These are phyloP conservation scores for Xanthoconium purpureum DNA, from an alignment of 768 basidiomycete genomes.

Conservation along the genomic window DNA sequence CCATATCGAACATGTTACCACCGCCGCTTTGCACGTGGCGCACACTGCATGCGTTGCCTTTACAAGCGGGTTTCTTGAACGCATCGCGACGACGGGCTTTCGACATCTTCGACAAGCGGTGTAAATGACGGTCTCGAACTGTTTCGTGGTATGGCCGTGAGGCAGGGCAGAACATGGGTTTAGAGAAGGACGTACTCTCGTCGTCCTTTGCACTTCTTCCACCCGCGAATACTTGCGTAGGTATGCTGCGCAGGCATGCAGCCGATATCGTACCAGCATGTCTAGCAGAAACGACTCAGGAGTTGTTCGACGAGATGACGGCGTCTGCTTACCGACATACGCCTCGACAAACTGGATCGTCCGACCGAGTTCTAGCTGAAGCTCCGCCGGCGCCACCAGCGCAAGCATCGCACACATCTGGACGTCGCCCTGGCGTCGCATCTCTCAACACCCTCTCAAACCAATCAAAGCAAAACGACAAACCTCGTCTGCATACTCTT, in stretches of 20 bases:
- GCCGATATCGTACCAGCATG: constrained; percentile 54
- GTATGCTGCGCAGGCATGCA: constrained; percentile 70
- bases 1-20: constrained; percentile 70
- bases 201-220: constrained; percentile 49
- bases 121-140: constrained; percentile 74
- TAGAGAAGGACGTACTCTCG: constrained; percentile 42
- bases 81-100: constrained; percentile 50
- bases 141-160: not conserved
- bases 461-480: not conserved
- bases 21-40: constrained; percentile 47
- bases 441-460: not conserved
- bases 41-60: constrained; percentile 57
- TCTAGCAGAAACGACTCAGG: constrained; percentile 40
- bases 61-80: constrained; percentile 26
- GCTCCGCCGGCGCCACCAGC: constrained; percentile 57
- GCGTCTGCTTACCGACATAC: constrained; percentile 59
- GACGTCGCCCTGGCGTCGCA: constrained; percentile 60
- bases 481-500: constrained; percentile 64
- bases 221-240: constrained; percentile 60
- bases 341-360: constrained; percentile 58
- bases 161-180: not conserved
- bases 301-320: not conserved
- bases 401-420: constrained; percentile 77
- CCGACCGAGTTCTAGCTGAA: constrained; percentile 45
- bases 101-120: constrained; percentile 67